Conservation (phyloP, 2,329 filamentous ascomycete genomes). For the Coniosporium tulheliwenetii region DNA sequence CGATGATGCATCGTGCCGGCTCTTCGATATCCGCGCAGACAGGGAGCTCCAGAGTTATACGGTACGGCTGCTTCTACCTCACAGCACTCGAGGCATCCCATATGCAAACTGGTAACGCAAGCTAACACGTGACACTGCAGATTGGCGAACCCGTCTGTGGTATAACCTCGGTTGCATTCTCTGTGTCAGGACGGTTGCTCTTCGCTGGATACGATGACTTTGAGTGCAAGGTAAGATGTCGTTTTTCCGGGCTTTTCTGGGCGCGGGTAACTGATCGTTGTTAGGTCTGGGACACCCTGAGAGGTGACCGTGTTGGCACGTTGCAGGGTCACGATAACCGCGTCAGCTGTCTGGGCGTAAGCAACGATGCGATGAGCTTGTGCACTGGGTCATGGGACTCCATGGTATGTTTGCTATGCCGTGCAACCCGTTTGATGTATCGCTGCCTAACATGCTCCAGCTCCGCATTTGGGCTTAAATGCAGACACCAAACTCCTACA, state of each 20-base stretch:
- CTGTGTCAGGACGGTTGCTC: conserved; percentile 82
- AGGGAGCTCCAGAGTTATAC: conserved; percentile 57
- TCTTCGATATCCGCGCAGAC: conserved; percentile 96
- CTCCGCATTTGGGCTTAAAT: conserved; percentile 36
- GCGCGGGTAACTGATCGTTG: conserved; percentile 12
- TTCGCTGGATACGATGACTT: conserved; percentile 99
- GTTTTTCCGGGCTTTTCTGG: not conserved
- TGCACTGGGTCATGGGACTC: conserved; percentile 99
- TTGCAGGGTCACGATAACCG: conserved; percentile 96
- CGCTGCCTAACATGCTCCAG: conserved; percentile 12
- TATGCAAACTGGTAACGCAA: not conserved
- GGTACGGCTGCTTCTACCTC: conserved; percentile 25
- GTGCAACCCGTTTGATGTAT: too few species aligned
- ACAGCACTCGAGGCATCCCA: not conserved
- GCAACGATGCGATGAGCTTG: conserved; percentile 97
- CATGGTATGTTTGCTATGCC: conserved; percentile 49
- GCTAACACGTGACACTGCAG: conserved; percentile 29
- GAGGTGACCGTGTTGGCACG: conserved; percentile 92
- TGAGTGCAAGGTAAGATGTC: conserved; percentile 80
- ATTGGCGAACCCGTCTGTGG: conserved; percentile 95
- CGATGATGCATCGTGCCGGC: conserved; percentile 89
- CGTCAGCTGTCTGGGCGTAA: conserved; percentile 95
- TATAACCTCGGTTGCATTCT: conserved; percentile 96
- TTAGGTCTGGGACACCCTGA: conserved; percentile 94
- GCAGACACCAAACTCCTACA: too few species aligned